Base-by-base conservation (phyloP, 306 rosid species). In the Corylus americana region DNA sequence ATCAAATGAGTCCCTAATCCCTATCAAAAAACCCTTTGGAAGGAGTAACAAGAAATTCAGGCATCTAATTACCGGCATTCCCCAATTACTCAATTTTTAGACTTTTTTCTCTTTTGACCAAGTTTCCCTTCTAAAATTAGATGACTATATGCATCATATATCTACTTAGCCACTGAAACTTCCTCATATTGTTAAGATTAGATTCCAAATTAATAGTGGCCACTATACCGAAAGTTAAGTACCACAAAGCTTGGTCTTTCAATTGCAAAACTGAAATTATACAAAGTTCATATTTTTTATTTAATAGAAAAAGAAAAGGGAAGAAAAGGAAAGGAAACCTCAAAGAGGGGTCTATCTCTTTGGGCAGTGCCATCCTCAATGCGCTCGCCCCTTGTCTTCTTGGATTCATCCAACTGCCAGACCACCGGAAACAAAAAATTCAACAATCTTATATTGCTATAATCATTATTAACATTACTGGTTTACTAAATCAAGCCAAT, bases 321-420 rank as follows among this genome's bases (percentile, higher is more conserved):
- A 69, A 49, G 18, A 35, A 3, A 78, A 53, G 2, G n/a, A 77
- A 75, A 47, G 16, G 64, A 7, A 68, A 94, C 97, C 95, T 95
- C 96, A 80, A 10, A 91, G 68, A 95, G 97, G 58, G 98, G 95
- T 85, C 97, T 87, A 67, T 95, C 98, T 50, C 98, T 83, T 37
- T 90, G 91, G 55, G 97, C 98, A 76, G 97, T 95, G 62, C 97
- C 98, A 58, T 95, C 98, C 2, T 95, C 98, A 64, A 92, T 92
- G 35, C 97, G 87, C 57, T 90, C 97, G 27, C 97, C 98, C 75
- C 98, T 90, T 57, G 89, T 48, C 86, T 67, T 89, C 87, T 92
- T 92, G 13, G 93, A 79, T 81, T 92, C 94, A 55, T 85, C 94
- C 83, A 92, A 75, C 97, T 94, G 89, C 81, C 73, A 14, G 70